Conservation (phyloP, 345 rosid species). For the Populus euphratica region DNA sequence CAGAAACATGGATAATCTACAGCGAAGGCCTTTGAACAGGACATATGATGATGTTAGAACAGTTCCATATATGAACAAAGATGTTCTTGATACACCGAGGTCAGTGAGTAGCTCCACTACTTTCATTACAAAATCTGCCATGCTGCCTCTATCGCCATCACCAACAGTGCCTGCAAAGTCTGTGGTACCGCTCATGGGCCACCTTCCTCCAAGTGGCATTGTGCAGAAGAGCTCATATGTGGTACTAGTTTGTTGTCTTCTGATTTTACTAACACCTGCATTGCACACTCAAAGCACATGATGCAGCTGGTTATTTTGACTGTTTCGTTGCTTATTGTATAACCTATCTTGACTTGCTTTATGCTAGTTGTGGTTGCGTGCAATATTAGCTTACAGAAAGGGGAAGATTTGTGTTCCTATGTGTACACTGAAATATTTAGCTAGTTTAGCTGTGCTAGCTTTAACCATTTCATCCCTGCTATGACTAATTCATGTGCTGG, state of each 20-base stretch:
- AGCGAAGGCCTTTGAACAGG: slow-evolving; percentile 49
- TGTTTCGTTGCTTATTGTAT: neutral
- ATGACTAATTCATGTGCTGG: neutral
- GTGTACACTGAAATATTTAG: neutral
- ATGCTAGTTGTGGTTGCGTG: neutral
- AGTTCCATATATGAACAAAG: slow-evolving; percentile 52
- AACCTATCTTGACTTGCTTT: neutral
- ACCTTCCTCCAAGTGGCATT: slow-evolving; percentile 46
- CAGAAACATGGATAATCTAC: slow-evolving; percentile 44
- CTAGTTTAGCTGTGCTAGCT: neutral
- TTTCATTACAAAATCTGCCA: slow-evolving; percentile 49
- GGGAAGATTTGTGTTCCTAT: neutral
- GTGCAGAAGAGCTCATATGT: slow-evolving; percentile 46
- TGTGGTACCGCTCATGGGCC: slow-evolving; percentile 39
- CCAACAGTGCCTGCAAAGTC: slow-evolving; percentile 34
- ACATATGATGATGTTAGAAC: slow-evolving; percentile 54
- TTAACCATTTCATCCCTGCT: neutral
- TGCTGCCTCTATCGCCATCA: slow-evolving; percentile 39
- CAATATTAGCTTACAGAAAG: neutral
- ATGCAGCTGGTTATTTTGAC: neutral
- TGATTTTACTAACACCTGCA: neutral
- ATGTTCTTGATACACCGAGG: slow-evolving; percentile 50
- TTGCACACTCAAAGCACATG: neutral
- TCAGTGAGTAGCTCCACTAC: slow-evolving; percentile 38
- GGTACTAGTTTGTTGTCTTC: slow-evolving; percentile 41